phyloP scores from a whole-genome alignment of 2,329 filamentous ascomycete genomes.

The Drechmeria coniospora region DNA sequence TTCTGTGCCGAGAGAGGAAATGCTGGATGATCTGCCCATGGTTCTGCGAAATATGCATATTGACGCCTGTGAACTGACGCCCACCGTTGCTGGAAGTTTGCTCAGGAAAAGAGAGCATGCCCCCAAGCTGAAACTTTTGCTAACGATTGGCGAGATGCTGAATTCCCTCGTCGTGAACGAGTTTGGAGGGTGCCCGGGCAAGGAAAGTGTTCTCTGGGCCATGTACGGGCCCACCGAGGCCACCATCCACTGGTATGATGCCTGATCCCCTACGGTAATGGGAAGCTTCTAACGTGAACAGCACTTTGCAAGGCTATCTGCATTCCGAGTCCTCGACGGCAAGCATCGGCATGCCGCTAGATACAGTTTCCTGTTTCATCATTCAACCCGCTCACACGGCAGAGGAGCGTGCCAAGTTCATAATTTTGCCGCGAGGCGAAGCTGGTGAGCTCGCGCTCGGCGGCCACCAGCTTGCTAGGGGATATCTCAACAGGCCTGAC shows the following conservation, averaged over 20 bases:
- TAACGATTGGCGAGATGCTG: constrained; percentile 91
- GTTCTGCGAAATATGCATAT: constrained; percentile 50
- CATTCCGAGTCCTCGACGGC: constrained; percentile 37
- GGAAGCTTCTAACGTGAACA: constrained; percentile 8
- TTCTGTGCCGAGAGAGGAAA: constrained; percentile 48
- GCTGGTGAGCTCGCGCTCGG: constrained; percentile 70
- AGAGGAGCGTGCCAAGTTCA: constrained; percentile 17
- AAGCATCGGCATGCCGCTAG: constrained; percentile 63
- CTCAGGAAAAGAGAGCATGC: constrained; percentile 51
- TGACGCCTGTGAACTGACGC: constrained; percentile 79
- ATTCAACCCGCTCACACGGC: constrained; percentile 28
- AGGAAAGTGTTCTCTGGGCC: constrained; percentile 58
- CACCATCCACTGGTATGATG: constrained; percentile 59
- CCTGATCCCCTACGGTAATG: neutral
- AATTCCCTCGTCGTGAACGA: constrained; percentile 61
- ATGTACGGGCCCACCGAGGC: constrained; percentile 95
- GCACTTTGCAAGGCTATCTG: constrained; percentile 57
- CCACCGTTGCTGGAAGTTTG: constrained; percentile 69
- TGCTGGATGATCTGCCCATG: constrained; percentile 61
- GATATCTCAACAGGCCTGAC: constrained; percentile 67
- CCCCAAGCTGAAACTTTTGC: constrained; percentile 51
- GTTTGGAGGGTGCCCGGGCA: constrained; percentile 47
- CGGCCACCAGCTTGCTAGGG: constrained; percentile 62
- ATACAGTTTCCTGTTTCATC: constrained; percentile 68
- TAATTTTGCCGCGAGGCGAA: constrained; percentile 48